Evolutionary conservation across 1,284 basidiomycete species (phyloP).

Genomic region (Erythrobasidium hasegawianum): DNA sequence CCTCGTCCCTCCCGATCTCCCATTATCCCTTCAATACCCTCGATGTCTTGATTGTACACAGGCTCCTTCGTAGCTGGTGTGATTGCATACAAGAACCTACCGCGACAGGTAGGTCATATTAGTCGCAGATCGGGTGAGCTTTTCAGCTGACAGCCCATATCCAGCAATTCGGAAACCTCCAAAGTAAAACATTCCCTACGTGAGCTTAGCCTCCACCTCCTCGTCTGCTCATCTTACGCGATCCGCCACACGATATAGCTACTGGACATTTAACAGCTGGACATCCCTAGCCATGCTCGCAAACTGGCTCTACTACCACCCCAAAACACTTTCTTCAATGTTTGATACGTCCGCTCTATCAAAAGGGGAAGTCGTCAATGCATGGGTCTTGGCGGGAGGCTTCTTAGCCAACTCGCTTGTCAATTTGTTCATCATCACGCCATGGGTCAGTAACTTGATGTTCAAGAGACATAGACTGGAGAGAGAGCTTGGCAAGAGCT

Average conservation of each 20-base stretch:
- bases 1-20: too few species aligned
- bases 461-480: conserved; percentile 40
- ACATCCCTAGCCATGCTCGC: conserved; percentile 31
- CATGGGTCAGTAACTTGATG: conserved; percentile 42
- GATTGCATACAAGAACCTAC: conserved; percentile 38
- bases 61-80: conserved; percentile 17
- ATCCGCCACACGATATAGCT: conserved; percentile 1
- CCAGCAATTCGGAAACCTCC: conserved; percentile 41
- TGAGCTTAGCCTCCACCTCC: too few species aligned
- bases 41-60: neutral
- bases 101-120: conserved; percentile 28
- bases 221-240: too few species aligned
- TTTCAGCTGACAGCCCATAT: too few species aligned
- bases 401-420: conserved; percentile 26
- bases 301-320: conserved; percentile 31
- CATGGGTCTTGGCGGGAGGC: conserved; percentile 35
- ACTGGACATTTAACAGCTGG: conserved; percentile 30
- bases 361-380: conserved; percentile 20
- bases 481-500: conserved; percentile 40
- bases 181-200: conserved; percentile 39
- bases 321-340: conserved; percentile 19
- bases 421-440: conserved; percentile 39
- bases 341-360: neutral
- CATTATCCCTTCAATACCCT: neutral
- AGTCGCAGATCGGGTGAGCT: neutral